These are phyloP conservation scores for Pichiaceae sp. DNA, from an alignment of 1,139 yeast genomes.

Conservation along the genomic window DNA sequence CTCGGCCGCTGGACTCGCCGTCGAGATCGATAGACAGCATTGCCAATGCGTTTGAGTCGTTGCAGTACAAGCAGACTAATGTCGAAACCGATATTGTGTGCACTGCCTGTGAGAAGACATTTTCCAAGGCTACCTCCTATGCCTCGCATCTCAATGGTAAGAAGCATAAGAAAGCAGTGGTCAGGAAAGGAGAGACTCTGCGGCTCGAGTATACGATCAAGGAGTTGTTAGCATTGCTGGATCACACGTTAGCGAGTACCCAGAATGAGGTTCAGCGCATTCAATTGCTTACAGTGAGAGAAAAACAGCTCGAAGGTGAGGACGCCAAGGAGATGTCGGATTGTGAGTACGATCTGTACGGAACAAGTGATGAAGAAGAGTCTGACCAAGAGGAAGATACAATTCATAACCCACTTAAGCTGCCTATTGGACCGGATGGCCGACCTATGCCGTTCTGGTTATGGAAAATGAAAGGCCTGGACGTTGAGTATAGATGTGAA, in stretches of 20 bases:
- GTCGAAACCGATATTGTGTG: constrained; percentile 40
- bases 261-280: constrained; percentile 57
- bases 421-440: constrained; percentile 86
- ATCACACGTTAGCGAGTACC: constrained; percentile 38
- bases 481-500: constrained; percentile 69
- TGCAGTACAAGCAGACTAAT: constrained; percentile 4
- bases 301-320: constrained; percentile 47
- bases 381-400: constrained; percentile 18
- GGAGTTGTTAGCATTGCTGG: constrained; percentile 27
- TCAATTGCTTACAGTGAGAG: constrained; percentile 67
- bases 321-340: constrained; percentile 32
- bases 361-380: constrained; percentile 6
- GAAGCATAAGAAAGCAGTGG: constrained; percentile 48
- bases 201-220: constrained; percentile 29
- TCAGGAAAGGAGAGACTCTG: constrained; percentile 11
- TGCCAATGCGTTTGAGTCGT: constrained; percentile 19
- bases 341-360: constrained; percentile 24
- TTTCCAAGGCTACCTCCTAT: constrained; percentile 60
- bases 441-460: constrained; percentile 92
- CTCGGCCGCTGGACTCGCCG: constrained; percentile 43
- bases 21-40: constrained; percentile 28
- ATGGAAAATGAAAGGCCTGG: constrained; percentile 81
- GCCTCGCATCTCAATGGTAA: constrained; percentile 67
- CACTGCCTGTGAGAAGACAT: constrained; percentile 52
- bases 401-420: constrained; percentile 38